phyloP scores from a whole-genome alignment of 768 basidiomycete species.

The Suillus fuscotomentosus region DNA sequence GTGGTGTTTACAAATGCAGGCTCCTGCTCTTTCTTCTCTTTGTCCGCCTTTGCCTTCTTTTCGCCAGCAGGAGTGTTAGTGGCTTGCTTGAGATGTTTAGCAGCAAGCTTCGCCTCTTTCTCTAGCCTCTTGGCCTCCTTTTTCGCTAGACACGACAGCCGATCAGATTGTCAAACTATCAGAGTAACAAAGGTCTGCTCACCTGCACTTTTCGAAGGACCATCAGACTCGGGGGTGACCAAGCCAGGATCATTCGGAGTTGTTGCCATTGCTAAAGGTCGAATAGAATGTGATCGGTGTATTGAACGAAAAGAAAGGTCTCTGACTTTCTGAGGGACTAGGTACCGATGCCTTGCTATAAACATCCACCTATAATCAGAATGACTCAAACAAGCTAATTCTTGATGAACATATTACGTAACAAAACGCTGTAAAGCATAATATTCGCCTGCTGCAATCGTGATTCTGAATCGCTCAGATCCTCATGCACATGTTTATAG shows the following conservation, averaged over 20 bases:
- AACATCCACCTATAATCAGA: constrained; percentile 19
- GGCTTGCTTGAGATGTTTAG: constrained; percentile 50
- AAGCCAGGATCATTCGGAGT: constrained; percentile 4
- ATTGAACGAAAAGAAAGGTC: background rate
- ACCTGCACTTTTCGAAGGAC: constrained; percentile 42
- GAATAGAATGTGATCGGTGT: background rate
- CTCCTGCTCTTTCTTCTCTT: constrained; percentile 70
- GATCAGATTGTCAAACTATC: constrained; percentile 5
- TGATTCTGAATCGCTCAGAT: background rate
- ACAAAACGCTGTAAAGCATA: background rate
- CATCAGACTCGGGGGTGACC: constrained; percentile 4
- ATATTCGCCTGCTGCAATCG: background rate
- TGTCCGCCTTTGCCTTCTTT: constrained; percentile 76
- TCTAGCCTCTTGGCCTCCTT: constrained; percentile 83
- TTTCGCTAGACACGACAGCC: constrained; percentile 49
- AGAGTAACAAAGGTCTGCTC: constrained; percentile 8
- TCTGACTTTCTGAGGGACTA: constrained; percentile 4
- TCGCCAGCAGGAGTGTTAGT: constrained; percentile 42
- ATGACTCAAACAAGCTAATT: constrained; percentile 8
- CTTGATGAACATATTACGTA: constrained; percentile 6
- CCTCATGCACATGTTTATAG: too few relatives aligned
- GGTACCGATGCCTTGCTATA: constrained; percentile 21
- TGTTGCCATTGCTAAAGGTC: constrained; percentile 1
- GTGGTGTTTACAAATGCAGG: constrained; percentile 85
- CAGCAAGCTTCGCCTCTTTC: constrained; percentile 76